Base-by-base conservation (phyloP, 208 protist species). In the Plasmodiophora brassicae region DNA sequence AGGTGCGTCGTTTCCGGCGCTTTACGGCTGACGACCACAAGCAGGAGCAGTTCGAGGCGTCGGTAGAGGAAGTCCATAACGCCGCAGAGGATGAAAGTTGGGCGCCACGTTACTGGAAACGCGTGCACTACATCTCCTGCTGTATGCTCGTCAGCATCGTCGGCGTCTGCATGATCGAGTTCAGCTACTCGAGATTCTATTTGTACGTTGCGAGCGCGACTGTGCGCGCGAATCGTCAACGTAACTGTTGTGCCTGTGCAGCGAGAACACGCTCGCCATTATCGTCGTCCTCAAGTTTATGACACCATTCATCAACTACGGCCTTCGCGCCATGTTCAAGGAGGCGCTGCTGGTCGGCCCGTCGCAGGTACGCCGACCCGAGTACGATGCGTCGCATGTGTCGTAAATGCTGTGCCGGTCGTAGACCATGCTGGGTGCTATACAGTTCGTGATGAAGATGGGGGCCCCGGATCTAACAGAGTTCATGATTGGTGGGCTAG, bases 401-500 rank as follows among this genome's bases (percentile, higher is more conserved):
- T n/a, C n/a, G n/a, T n/a, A n/a, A n/a, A n/a, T 78, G 41, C n/a
- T 78, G 32, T 8, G 65, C 14, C n/a, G 5, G 32, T 38, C 5
- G 5, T 32, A 78, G 65, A 32, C 65, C 10, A 32, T 38, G 20
- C 41, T 38, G 32, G 65, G 14, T 78, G 65, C 65, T 36, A 78
- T 38, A 5, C 32, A n/a, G n/a, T 78, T 78, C n/a, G 65, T 78
- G 5, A 78, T 78, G 65, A 78, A n/a, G n/a, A 78, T 78, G 65
- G 65, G 65, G 5, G 65, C 65, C 20, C 65, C 65, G 32, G 65
- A 78, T 78, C n/a, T 78, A 38, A 78, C 65, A 44, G 65, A 38
- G 41, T 78, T 78, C 65, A 38, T 78, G 20, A 36, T 38, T 78
- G 65, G 65, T 78, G 20, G 20, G n/a, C 10, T n/a, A n/a, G n/a